phyloP scores from a whole-genome alignment of 129 eudicot genomes.

The Tagetes patula region DNA sequence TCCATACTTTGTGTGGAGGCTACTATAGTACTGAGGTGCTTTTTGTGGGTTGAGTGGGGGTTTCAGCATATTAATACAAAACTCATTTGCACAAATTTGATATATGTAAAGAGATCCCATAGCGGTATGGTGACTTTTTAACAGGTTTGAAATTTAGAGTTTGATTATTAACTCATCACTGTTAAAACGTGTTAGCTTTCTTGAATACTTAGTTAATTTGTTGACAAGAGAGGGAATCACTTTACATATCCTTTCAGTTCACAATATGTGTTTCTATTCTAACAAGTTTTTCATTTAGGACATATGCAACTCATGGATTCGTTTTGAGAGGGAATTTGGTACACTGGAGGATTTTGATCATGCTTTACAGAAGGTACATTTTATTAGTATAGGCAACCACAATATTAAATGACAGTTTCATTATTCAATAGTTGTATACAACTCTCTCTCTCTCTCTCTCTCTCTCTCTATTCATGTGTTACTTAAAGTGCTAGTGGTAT shows the following conservation, averaged over 20 bases:
- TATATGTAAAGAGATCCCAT: constrained; percentile 21
- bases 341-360: constrained; percentile 76
- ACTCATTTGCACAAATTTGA: constrained; percentile 16
- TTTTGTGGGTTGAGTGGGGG: background rate
- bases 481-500: background rate
- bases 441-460: background rate
- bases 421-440: background rate
- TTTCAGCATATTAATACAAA: background rate
- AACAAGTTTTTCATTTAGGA: constrained; percentile 68
- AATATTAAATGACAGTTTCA: constrained; percentile 10
- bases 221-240: constrained; percentile 7
- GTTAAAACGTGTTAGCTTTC: constrained; percentile 11
- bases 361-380: constrained; percentile 76
- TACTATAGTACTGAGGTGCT: background rate
- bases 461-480: background rate
- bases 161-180: background rate
- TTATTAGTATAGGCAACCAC: constrained; percentile 5
- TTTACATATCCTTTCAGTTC: constrained; percentile 26
- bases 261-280: constrained; percentile 40
- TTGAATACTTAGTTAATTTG: constrained; percentile 2
- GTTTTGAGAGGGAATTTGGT: constrained; percentile 89
- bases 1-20: background rate
- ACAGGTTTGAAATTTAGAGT: background rate
- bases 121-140: constrained; percentile 1
- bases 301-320: constrained; percentile 80